Evolutionary conservation across 192 early-diverging fungal genomes (phyloP).

Genomic region (Coemansia sp.): DNA sequence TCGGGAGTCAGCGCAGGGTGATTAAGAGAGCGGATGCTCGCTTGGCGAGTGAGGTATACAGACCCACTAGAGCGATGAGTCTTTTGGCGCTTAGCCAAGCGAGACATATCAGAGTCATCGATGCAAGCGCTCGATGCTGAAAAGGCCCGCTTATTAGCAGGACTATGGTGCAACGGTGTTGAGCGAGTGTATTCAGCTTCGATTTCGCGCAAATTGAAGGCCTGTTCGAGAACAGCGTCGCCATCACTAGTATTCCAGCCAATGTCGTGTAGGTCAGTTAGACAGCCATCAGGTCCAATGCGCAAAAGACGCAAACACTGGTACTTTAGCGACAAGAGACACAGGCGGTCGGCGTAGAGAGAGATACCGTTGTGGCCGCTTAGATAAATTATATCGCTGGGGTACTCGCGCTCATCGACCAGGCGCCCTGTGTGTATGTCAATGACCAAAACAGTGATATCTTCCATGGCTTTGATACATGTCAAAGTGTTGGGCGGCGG

Average conservation of each 20-base stretch:
- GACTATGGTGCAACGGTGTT: neutral
- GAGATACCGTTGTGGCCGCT: constrained; percentile 48
- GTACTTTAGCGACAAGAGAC: constrained; percentile 46
- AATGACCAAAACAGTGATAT: constrained; percentile 41
- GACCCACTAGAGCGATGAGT: neutral
- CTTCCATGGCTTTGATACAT: constrained; percentile 41
- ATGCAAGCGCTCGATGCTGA: constrained; percentile 18
- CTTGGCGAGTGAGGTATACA: neutral
- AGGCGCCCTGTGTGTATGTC: constrained; percentile 26
- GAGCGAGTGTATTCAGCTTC: neutral
- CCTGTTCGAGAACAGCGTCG: constrained; percentile 37
- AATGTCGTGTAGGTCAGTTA: constrained; percentile 40
- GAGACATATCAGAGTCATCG: constrained; percentile 18
- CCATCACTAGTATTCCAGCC: constrained; percentile 50
- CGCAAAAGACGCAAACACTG: constrained; percentile 49
- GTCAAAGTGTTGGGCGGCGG: constrained; percentile 27
- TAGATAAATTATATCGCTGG: constrained; percentile 40
- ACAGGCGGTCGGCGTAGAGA: constrained; percentile 39
- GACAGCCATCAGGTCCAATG: constrained; percentile 23
- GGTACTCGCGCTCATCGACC: constrained; percentile 39
- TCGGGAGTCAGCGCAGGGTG: constrained; percentile 4
- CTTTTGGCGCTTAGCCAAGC: constrained; percentile 18
- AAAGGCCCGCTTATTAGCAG: constrained; percentile 1
- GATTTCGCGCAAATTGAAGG: constrained; percentile 25
- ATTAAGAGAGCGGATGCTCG: neutral